phyloP scores from a whole-genome alignment of 495 filamentous ascomycete genomes.

The Jackrogersella multiformis region DNA sequence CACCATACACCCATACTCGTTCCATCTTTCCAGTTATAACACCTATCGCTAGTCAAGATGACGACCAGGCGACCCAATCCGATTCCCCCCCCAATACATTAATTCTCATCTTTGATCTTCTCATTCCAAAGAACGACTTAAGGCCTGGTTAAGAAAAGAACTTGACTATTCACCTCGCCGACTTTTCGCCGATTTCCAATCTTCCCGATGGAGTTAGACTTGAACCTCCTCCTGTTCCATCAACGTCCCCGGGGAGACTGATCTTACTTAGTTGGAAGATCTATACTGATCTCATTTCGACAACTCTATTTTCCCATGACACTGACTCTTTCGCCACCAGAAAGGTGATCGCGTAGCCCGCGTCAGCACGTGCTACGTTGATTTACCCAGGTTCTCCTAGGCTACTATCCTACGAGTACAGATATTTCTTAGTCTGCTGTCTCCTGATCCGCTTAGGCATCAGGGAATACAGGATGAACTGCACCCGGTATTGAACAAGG shows the following conservation, averaged over 20 bases:
- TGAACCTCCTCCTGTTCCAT: neutral
- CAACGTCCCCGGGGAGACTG: no score
- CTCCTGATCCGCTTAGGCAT: neutral
- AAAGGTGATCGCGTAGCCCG: neutral
- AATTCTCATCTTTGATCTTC: conserved; percentile 18
- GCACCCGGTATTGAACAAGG: conserved; percentile 3
- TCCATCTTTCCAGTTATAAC: conserved; percentile 40
- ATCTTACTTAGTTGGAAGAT: no score
- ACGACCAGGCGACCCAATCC: conserved; percentile 16
- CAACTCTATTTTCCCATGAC: neutral
- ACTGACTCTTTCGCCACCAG: neutral
- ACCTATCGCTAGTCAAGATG: conserved; percentile 22
- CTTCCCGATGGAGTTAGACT: conserved; percentile 5
- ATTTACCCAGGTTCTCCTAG: neutral
- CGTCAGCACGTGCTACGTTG: neutral
- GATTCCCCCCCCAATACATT: conserved; percentile 20
- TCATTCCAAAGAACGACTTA: conserved; percentile 15
- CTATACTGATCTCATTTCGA: neutral
- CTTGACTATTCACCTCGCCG: conserved; percentile 22
- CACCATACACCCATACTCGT: conserved; percentile 39
- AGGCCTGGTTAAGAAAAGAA: neutral
- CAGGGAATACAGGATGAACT: neutral
- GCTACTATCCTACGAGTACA: neutral
- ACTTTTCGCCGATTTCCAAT: neutral
- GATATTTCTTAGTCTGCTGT: no score